Percentiles rank a stretch among this genome's conserved stretches.
phyloP scores from a whole-genome alignment of 768 basidiomycete species.

The Suillus decipiens region DNA sequence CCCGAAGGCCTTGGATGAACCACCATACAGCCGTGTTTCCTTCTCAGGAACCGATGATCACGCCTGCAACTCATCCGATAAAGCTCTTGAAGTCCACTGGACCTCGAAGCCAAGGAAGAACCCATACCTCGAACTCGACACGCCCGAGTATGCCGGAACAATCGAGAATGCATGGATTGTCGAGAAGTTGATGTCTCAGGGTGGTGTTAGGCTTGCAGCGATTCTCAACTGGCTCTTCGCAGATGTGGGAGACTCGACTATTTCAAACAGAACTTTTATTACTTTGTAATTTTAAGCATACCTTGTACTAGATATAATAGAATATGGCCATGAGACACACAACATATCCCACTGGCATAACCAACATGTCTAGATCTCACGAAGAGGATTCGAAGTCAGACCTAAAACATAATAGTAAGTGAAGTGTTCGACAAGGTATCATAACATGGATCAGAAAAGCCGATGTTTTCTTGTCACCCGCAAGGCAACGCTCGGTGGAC shows the following conservation, averaged over 20 bases:
- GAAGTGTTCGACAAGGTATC: background rate
- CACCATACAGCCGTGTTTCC: slow-evolving; percentile 37
- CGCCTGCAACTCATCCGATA: background rate
- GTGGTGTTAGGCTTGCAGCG: slow-evolving; percentile 80
- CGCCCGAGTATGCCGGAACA: slow-evolving; percentile 72
- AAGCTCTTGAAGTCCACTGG: background rate
- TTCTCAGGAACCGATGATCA: slow-evolving; percentile 17
- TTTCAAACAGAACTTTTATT: background rate
- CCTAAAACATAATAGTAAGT: background rate
- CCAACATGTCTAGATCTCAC: background rate
- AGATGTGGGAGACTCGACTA: slow-evolving; percentile 25
- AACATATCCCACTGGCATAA: background rate
- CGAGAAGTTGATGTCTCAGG: slow-evolving; percentile 83
- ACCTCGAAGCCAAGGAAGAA: slow-evolving; percentile 20
- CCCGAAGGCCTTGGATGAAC: slow-evolving; percentile 67
- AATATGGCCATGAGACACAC: background rate
- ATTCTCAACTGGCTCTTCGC: slow-evolving; percentile 76
- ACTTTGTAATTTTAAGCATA: background rate
- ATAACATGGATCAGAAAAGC: slow-evolving; percentile 57
- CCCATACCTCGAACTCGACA: slow-evolving; percentile 72
- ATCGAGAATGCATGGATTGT: slow-evolving; percentile 70
- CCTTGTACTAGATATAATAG: background rate
- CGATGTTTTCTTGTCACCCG: slow-evolving; percentile 58
- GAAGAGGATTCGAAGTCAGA: too few relatives aligned
- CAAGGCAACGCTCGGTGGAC: slow-evolving; percentile 32